Conservation (phyloP, 352 stramenopile genomes). For the Globisporangium spinosum region DNA sequence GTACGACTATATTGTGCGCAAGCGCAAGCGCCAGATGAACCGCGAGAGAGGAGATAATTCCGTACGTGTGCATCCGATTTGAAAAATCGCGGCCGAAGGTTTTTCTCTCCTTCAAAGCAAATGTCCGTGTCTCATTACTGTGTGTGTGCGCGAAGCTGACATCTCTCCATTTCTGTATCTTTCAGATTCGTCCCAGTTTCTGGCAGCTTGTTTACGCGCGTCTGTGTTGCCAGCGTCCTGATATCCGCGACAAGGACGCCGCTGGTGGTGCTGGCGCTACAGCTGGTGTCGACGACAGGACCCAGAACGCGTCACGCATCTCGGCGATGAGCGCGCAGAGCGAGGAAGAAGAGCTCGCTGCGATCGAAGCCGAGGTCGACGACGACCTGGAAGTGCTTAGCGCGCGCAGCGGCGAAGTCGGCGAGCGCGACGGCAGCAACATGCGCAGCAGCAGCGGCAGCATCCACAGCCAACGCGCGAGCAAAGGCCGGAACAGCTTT, state of each 20-base stretch:
- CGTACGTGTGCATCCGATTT: constrained; percentile 73
- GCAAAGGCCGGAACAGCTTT: constrained; percentile 25
- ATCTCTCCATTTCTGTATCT: constrained; percentile 13
- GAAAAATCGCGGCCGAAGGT: constrained; percentile 21
- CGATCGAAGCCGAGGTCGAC: constrained; percentile 75
- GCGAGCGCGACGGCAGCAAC: constrained; percentile 36
- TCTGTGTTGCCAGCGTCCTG: constrained; percentile 25
- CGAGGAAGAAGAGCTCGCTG: constrained; percentile 62
- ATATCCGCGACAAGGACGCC: constrained; percentile 25
- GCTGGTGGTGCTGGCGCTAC: constrained; percentile 7
- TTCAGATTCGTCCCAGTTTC: constrained; percentile 26
- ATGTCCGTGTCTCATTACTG: constrained; percentile 12
- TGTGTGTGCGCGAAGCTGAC: not conserved
- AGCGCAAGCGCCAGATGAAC: constrained; percentile 71
- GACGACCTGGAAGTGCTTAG: constrained; percentile 77
- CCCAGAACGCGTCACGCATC: constrained; percentile 44
- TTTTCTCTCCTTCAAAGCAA: constrained; percentile 8
- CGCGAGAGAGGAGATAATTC: constrained; percentile 46
- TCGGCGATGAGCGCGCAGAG: constrained; percentile 53
- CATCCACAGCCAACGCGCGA: constrained; percentile 12
- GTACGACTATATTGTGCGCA: constrained; percentile 86
- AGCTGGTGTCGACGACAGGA: constrained; percentile 31
- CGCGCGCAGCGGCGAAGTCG: constrained; percentile 57
- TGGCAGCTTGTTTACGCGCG: constrained; percentile 33
- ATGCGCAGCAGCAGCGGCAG: constrained; percentile 18